phyloP scores from a whole-genome alignment of 805 yeast species.

The Kockiozyma suomiensis region DNA sequence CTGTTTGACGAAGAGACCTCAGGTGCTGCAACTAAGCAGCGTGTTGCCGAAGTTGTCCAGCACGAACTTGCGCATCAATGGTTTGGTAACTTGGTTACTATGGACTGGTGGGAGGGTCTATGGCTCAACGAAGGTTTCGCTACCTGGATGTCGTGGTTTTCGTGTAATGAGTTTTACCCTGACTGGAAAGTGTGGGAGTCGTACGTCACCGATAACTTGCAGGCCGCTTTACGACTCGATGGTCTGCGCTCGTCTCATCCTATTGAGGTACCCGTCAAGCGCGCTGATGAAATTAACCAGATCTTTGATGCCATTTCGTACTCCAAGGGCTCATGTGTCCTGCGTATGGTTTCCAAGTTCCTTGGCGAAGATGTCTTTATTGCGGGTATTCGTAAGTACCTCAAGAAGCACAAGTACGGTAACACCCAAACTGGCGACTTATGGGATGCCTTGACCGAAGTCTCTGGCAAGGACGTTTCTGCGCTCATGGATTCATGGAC shows the following conservation, averaged over 20 bases:
- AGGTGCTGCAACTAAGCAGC: slow-evolving; percentile 59
- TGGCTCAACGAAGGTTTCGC: slow-evolving; percentile 92
- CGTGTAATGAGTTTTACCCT: slow-evolving; percentile 73
- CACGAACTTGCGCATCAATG: slow-evolving; percentile 92
- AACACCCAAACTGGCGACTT: slow-evolving; percentile 76
- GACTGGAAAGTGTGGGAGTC: slow-evolving; percentile 87
- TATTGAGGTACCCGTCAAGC: slow-evolving; percentile 77
- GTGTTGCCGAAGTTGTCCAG: slow-evolving; percentile 71
- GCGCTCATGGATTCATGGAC: slow-evolving; percentile 72
- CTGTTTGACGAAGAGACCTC: slow-evolving; percentile 72
- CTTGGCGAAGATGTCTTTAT: slow-evolving; percentile 70
- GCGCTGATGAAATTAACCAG: slow-evolving; percentile 79
- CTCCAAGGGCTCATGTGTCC: slow-evolving; percentile 76
- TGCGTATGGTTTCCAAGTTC: slow-evolving; percentile 72
- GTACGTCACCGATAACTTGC: slow-evolving; percentile 73
- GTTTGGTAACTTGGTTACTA: slow-evolving; percentile 87
- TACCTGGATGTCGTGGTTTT: slow-evolving; percentile 88
- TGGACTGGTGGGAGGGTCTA: slow-evolving; percentile 92
- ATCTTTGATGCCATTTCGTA: slow-evolving; percentile 83
- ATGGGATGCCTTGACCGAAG: slow-evolving; percentile 68
- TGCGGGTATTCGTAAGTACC: slow-evolving; percentile 70
- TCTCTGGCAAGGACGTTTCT: slow-evolving; percentile 62
- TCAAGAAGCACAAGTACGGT: slow-evolving; percentile 61
- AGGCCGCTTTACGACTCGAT: slow-evolving; percentile 70
- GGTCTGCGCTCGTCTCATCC: slow-evolving; percentile 82